A percentile compares a stretch with the other conserved stretches of the same genome.
Evolutionary conservation across 2,329 filamentous ascomycete genomes (phyloP).

Genomic region (Clarireedia paspali): DNA sequence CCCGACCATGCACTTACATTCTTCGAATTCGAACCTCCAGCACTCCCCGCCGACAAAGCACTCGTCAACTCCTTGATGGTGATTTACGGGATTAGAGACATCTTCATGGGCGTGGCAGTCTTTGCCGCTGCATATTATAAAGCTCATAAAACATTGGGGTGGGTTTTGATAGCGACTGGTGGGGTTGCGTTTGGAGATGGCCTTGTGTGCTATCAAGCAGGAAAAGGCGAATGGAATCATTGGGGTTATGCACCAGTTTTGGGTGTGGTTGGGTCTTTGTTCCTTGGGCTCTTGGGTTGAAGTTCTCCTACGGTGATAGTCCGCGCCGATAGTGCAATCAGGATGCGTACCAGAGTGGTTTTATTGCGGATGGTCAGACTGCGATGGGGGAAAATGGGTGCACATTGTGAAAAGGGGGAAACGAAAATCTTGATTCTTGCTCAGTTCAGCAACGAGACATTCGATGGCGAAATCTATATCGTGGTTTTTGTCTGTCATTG

Average conservation of each 20-base stretch:
- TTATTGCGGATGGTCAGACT: too few relatives aligned
- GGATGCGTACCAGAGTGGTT: too few relatives aligned
- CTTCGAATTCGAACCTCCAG: slow-evolving; percentile 24
- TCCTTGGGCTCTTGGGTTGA: background rate
- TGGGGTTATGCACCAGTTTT: slow-evolving; percentile 24
- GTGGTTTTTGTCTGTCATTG: too few relatives aligned
- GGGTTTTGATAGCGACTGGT: slow-evolving; percentile 35
- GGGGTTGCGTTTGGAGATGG: slow-evolving; percentile 40
- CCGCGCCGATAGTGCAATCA: too few relatives aligned
- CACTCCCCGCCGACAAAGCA: background rate
- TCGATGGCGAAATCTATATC: too few relatives aligned
- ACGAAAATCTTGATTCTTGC: too few relatives aligned
- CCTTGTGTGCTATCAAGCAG: slow-evolving; percentile 32
- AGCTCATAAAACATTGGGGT: slow-evolving; percentile 33
- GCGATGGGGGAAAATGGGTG: too few relatives aligned
- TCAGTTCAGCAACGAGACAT: too few relatives aligned
- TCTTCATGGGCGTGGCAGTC: slow-evolving; percentile 40
- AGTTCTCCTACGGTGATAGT: background rate
- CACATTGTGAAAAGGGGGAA: too few relatives aligned
- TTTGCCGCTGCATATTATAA: slow-evolving; percentile 33
- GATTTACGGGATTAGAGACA: slow-evolving; percentile 41
- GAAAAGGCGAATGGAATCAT: slow-evolving; percentile 39
- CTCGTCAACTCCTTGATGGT: slow-evolving; percentile 38
- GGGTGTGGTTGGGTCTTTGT: background rate
- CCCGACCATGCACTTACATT: slow-evolving; percentile 28